A percentile compares a stretch with the other conserved stretches of the same genome.
Evolutionary conservation across 768 basidiomycete species (phyloP).

Genomic region (Albatrellus ellisii): DNA sequence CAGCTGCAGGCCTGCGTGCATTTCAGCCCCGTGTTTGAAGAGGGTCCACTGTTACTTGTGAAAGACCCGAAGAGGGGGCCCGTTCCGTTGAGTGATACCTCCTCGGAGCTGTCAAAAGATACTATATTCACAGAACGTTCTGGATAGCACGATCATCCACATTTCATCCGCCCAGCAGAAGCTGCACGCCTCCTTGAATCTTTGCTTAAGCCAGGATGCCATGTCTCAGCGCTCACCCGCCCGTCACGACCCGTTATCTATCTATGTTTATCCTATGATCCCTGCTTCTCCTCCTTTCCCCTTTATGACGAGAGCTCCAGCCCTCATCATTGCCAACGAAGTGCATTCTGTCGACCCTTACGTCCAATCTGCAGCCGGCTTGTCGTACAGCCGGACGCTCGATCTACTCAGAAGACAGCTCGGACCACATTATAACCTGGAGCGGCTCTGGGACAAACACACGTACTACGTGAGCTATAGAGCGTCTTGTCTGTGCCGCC

Average conservation of each 20-base stretch:
- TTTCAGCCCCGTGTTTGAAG: constrained; percentile 20
- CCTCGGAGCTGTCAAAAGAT: not conserved
- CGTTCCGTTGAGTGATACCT: constrained; percentile 18
- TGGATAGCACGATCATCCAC: constrained; percentile 22
- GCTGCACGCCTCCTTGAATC: constrained; percentile 20
- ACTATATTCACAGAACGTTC: not conserved
- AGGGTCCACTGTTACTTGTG: constrained; percentile 18
- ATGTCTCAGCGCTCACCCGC: constrained; percentile 16
- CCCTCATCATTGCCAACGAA: constrained; percentile 15
- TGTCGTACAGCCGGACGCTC: constrained; percentile 27
- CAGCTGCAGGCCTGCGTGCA: constrained; percentile 22
- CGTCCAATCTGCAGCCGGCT: constrained; percentile 23
- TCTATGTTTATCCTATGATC: constrained; percentile 25
- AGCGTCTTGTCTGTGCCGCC: not conserved
- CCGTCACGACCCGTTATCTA: constrained; percentile 18
- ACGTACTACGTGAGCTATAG: constrained; percentile 25
- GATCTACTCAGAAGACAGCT: constrained; percentile 22
- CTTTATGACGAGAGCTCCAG: constrained; percentile 21
- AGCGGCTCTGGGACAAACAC: constrained; percentile 34
- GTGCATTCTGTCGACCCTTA: constrained; percentile 19
- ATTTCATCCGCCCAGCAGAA: constrained; percentile 24
- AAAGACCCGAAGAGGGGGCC: constrained; percentile 14
- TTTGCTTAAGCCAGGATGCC: constrained; percentile 16
- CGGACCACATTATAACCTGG: constrained; percentile 32
- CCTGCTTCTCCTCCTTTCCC: constrained; percentile 25